Evolutionary conservation across 805 yeast genomes (phyloP).

Genomic region (Candida nanaspora): DNA sequence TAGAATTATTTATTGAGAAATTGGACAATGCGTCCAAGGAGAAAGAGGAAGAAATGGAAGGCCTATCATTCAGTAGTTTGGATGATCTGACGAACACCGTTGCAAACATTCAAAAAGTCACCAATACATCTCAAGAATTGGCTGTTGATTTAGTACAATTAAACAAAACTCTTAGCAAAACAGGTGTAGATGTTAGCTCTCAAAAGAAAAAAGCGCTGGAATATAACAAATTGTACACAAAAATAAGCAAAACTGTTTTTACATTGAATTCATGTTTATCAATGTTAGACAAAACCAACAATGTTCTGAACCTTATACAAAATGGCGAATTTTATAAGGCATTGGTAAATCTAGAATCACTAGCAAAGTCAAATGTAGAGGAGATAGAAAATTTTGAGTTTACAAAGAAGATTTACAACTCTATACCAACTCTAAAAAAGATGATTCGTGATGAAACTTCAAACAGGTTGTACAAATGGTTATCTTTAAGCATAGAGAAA

Average conservation of each 20-base stretch:
- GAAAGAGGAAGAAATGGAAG: conserved; percentile 58
- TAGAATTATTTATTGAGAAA: conserved; percentile 48
- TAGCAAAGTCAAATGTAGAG: conserved; percentile 60
- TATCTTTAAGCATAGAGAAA: conserved; percentile 53
- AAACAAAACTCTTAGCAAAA: conserved; percentile 48
- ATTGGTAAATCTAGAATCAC: conserved; percentile 69
- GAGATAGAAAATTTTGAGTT: conserved; percentile 65
- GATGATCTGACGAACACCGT: conserved; percentile 51
- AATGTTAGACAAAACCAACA: conserved; percentile 79
- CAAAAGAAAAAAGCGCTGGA: conserved; percentile 54
- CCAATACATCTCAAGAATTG: conserved; percentile 47
- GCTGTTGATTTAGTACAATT: conserved; percentile 48
- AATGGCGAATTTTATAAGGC: conserved; percentile 79
- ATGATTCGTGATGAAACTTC: conserved; percentile 72
- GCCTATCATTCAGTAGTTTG: conserved; percentile 54
- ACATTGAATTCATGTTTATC: conserved; percentile 69
- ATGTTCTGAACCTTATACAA: conserved; percentile 72
- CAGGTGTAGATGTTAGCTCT: conserved; percentile 59
- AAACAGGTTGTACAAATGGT: conserved; percentile 56
- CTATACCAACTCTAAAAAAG: conserved; percentile 69
- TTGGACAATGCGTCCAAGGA: conserved; percentile 50
- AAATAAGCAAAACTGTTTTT: conserved; percentile 64
- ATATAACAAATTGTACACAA: conserved; percentile 54
- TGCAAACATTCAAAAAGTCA: conserved; percentile 54
- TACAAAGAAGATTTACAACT: conserved; percentile 61